A percentile compares a stretch with the other conserved stretches of the same genome.
Evolutionary conservation across 352 stramenopile species (phyloP).

Genomic region (Pythium dissotocum): DNA sequence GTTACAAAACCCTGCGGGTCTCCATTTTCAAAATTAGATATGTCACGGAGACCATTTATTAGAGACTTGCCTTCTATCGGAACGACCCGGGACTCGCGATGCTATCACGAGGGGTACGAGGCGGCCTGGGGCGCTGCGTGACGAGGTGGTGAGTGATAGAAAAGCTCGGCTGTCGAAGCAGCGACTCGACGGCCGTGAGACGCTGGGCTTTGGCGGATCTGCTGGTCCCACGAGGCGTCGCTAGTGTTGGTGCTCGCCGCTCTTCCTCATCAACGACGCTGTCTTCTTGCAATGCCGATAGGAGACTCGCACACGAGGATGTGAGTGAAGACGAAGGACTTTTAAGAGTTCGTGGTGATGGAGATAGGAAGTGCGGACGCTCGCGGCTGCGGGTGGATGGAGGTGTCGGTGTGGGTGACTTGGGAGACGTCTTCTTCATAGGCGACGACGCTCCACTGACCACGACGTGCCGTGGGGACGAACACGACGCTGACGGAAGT

Average conservation of each 20-base stretch:
- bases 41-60: background rate
- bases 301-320: constrained; percentile 16
- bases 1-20: constrained; percentile 35
- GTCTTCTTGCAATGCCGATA: constrained; percentile 17
- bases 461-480: constrained; percentile 15
- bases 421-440: background rate
- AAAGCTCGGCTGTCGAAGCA: constrained; percentile 27
- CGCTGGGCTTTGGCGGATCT: constrained; percentile 3
- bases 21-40: constrained; percentile 24
- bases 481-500: background rate
- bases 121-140: background rate
- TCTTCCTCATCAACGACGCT: constrained; percentile 10
- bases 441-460: background rate
- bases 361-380: background rate
- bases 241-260: background rate
- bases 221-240: constrained; percentile 2
- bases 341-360: constrained; percentile 8
- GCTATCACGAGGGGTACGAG: background rate
- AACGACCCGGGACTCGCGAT: background rate
- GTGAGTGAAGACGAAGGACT: background rate
- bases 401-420: constrained; percentile 3
- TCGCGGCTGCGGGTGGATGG: background rate
- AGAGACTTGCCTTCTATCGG: background rate
- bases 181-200: constrained; percentile 15
- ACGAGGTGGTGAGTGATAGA: constrained; percentile 17